Conservation (phyloP, 257 asterid species). For the Apocynum venetum region DNA sequence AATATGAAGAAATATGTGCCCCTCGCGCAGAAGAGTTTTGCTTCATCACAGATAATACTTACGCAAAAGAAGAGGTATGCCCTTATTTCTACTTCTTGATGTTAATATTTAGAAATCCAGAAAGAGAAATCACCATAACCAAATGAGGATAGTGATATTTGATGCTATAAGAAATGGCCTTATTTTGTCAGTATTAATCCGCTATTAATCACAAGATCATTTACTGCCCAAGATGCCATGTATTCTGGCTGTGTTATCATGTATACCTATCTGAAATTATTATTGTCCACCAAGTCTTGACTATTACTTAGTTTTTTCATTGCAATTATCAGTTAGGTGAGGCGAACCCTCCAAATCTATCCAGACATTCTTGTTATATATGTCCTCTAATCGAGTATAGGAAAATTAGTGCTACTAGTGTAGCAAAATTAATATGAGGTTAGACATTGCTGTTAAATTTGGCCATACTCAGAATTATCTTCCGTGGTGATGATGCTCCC, state of each 20-base stretch:
- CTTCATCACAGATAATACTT: conserved; percentile 90
- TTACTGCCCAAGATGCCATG: not conserved
- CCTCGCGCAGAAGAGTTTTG: conserved; percentile 95
- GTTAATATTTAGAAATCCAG: not conserved
- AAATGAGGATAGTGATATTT: not conserved
- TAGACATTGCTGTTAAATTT: not conserved
- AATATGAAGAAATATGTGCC: conserved; percentile 94
- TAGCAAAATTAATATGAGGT: not conserved
- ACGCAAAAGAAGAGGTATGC: conserved; percentile 79
- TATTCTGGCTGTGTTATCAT: not conserved
- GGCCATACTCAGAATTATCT: not conserved
- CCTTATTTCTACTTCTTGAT: conserved; percentile 6
- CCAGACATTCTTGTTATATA: not conserved
- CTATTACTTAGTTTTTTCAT: not conserved
- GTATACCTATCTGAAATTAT: not conserved
- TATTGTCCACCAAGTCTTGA: not conserved
- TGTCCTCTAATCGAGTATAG: not conserved
- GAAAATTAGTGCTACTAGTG: not conserved
- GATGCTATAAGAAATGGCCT: not conserved
- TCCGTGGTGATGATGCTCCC: not conserved
- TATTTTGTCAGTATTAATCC: not conserved
- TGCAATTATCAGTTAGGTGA: not conserved
- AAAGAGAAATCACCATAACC: not conserved
- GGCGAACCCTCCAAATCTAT: not conserved
- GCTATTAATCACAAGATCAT: not conserved